Evolutionary conservation across 176 grass and related monocot species (phyloP).

Genomic region (Canna indica): DNA sequence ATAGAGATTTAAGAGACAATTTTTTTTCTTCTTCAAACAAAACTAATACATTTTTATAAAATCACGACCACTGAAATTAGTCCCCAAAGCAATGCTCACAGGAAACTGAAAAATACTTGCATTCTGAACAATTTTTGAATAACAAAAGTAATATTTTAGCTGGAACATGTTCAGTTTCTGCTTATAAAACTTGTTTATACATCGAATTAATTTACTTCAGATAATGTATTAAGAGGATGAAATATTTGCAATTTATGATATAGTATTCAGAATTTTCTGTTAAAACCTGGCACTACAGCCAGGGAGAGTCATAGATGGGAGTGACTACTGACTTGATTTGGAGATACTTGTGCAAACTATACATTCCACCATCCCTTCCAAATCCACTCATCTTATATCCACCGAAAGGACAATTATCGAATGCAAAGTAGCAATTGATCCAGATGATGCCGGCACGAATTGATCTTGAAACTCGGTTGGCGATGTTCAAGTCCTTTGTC

Average conservation of each 20-base stretch:
- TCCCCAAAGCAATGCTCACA: no score
- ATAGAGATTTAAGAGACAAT: no score
- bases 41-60: no score
- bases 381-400: conserved; percentile 18
- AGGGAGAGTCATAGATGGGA: conserved; percentile 4
- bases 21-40: no score
- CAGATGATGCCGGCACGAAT: conserved; percentile 13
- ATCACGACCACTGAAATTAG: no score
- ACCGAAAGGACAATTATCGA: conserved; percentile 2
- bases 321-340: conserved; percentile 10
- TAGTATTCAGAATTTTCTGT: neutral
- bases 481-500: conserved; percentile 8
- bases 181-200: no score
- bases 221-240: no score
- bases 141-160: no score
- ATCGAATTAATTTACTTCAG: no score
- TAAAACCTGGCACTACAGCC: neutral
- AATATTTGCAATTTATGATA: neutral
- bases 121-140: no score
- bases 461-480: conserved; percentile 9
- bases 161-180: no score
- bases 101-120: no score
- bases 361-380: conserved; percentile 3
- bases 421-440: conserved; percentile 9
- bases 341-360: conserved; percentile 11